phyloP scores from a whole-genome alignment of 331 rosid species.

The Malus hybrid region DNA sequence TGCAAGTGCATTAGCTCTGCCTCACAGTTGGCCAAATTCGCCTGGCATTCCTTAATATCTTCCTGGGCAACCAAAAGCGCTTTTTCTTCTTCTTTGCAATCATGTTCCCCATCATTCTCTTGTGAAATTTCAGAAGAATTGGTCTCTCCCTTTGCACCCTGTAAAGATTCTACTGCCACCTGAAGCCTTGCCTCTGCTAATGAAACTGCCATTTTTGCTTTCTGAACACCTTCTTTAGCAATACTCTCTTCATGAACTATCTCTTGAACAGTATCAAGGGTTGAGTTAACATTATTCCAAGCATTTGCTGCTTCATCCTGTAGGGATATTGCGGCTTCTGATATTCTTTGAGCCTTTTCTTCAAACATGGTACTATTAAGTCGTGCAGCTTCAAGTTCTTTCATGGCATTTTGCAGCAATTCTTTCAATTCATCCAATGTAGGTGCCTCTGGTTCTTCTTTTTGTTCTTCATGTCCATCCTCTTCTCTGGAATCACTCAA shows the following conservation, averaged over 20 bases:
- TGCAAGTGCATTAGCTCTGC: constrained; percentile 43
- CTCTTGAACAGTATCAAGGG: constrained; percentile 59
- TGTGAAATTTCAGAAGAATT: constrained; percentile 27
- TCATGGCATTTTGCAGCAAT: constrained; percentile 53
- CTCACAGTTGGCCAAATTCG: constrained; percentile 46
- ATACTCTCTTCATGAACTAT: constrained; percentile 56
- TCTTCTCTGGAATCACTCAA: constrained; percentile 30
- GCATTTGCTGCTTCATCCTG: constrained; percentile 72
- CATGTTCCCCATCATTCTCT: constrained; percentile 29
- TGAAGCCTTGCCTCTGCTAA: constrained; percentile 96
- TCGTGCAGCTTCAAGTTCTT: constrained; percentile 64
- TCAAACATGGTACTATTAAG: constrained; percentile 67
- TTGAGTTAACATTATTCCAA: constrained; percentile 58
- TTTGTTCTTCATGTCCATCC: constrained; percentile 18
- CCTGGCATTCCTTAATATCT: constrained; percentile 56
- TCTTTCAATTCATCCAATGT: constrained; percentile 64
- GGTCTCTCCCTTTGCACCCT: constrained; percentile 36
- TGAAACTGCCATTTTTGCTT: constrained; percentile 83
- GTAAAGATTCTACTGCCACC: constrained; percentile 63
- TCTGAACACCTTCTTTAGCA: constrained; percentile 87
- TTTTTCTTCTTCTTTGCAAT: constrained; percentile 40
- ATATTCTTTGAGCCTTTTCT: constrained; percentile 83
- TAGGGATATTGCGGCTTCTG: constrained; percentile 78
- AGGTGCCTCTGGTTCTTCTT: constrained; percentile 33
- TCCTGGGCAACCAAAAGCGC: constrained; percentile 42